Evolutionary conservation across 2,329 filamentous ascomycete species (phyloP).

Genomic region (Cladophialophora bantiana): DNA sequence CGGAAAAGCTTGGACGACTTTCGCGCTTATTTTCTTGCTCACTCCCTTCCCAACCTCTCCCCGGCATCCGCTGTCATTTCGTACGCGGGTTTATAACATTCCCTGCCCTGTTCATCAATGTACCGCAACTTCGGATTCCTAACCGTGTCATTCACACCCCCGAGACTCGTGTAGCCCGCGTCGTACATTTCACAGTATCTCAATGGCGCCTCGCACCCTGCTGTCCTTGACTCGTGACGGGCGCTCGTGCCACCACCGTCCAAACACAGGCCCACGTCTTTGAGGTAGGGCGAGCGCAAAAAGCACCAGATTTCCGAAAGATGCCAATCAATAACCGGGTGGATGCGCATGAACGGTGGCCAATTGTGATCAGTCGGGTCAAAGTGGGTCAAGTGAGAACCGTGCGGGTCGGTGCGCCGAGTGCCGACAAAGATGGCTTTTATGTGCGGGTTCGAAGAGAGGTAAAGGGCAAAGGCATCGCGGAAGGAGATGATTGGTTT

Average conservation of each 20-base stretch:
- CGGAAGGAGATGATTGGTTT: slow-evolving; percentile 66
- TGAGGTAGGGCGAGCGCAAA: slow-evolving; percentile 67
- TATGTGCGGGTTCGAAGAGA: slow-evolving; percentile 60
- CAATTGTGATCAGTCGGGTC: slow-evolving; percentile 87
- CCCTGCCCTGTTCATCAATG: slow-evolving; percentile 41
- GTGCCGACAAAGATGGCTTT: slow-evolving; percentile 88
- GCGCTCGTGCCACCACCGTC: background rate
- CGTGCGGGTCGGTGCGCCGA: slow-evolving; percentile 89
- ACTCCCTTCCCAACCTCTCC: slow-evolving; percentile 78
- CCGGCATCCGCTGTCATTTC: slow-evolving; percentile 76
- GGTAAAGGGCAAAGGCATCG: slow-evolving; percentile 78
- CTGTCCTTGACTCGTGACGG: background rate
- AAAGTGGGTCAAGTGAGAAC: slow-evolving; percentile 78
- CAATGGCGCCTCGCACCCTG: slow-evolving; percentile 50
- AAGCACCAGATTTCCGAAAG: slow-evolving; percentile 95
- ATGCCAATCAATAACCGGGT: slow-evolving; percentile 97
- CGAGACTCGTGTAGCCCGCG: slow-evolving; percentile 87
- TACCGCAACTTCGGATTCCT: slow-evolving; percentile 78
- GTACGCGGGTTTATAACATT: slow-evolving; percentile 73
- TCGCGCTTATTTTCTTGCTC: background rate
- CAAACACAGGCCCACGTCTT: slow-evolving; percentile 46
- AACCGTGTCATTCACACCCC: slow-evolving; percentile 84
- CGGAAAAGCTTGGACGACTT: background rate
- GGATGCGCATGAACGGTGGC: slow-evolving; percentile 90
- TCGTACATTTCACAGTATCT: slow-evolving; percentile 90